Base-by-base conservation (phyloP, 371 early-diverging fungal genomes). In the Mucor velutinosus region DNA sequence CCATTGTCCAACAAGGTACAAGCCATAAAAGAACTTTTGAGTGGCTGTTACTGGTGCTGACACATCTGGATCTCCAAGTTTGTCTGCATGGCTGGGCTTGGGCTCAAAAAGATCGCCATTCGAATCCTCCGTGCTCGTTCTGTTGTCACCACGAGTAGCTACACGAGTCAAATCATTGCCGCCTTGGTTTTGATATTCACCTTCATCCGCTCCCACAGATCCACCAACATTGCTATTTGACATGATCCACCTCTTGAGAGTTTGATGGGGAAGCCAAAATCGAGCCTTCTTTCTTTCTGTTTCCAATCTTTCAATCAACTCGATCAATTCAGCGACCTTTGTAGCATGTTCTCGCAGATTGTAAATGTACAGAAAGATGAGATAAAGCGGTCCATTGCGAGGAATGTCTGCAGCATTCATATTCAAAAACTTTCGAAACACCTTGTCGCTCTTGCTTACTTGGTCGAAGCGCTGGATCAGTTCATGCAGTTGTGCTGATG, bases 61-160 rank as follows among this genome's bases (percentile, higher is more conserved):
- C 0, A 82, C 82, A 71, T 82, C 82, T 11, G 82, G 80, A 61
- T 82, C 78, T 8, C 64, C 66, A 43, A 32, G 45, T 10, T 64
- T 32, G 25, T 65, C 61, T 15, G 49, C 37, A 19, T 19, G 15
- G 0, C 12, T 14, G 3, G 10, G 21, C 10, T 56, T 66, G 14
- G 58, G 56, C 14, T 58, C 29, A 53, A 69, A 67, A 0, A 67
- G 25, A 8, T 19, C 30, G 12, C 41, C 59, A 7, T 62, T 35
- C 8, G 56, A 35, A 35, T 63, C 45, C 7, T 43, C 25, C 11
- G 32, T 14, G 23, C 27, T 47, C 6, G 15, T 21, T 19, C 25
- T 15, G 21, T 55, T 47, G 10, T 69, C 67, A 1, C 15, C 27
- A 8, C 69, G 73, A 7, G 73, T 73, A 4, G 56, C 17, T 4